Conservation (phyloP, 768 basidiomycete genomes). For the Rhodosporidiobolus odoratus region DNA sequence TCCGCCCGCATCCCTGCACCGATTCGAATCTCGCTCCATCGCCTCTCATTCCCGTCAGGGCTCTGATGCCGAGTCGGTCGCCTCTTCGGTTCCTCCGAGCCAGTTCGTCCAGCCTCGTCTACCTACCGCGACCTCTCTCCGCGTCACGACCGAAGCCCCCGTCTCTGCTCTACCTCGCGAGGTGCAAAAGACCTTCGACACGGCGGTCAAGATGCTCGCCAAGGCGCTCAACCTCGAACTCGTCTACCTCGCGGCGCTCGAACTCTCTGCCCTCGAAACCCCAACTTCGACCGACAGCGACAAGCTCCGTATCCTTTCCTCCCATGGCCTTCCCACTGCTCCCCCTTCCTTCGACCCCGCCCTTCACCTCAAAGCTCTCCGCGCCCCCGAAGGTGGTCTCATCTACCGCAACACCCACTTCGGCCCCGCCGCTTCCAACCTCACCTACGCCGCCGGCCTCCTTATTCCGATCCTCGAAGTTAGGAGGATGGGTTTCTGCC, state of each 20-base stretch:
- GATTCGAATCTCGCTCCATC: neutral
- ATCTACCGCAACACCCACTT: slow-evolving; percentile 37
- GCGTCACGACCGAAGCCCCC: slow-evolving; percentile 29
- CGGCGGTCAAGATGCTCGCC: slow-evolving; percentile 57
- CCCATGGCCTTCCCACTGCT: slow-evolving; percentile 35
- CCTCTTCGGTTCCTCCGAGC: slow-evolving; percentile 6
- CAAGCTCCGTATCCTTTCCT: slow-evolving; percentile 29
- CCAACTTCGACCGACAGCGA: neutral
- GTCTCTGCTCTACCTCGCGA: slow-evolving; percentile 48
- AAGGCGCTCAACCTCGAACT: slow-evolving; percentile 17
- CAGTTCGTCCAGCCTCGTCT: slow-evolving; percentile 1
- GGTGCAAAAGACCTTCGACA: slow-evolving; percentile 82
- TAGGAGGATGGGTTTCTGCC: slow-evolving; percentile 28
- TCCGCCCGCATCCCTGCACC: slow-evolving; percentile 19
- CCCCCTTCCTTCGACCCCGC: slow-evolving; percentile 39
- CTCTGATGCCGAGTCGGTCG: slow-evolving; percentile 8
- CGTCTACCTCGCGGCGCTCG: slow-evolving; percentile 33
- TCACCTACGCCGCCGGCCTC: slow-evolving; percentile 30
- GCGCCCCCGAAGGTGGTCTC: slow-evolving; percentile 40
- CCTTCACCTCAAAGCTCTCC: slow-evolving; percentile 39
- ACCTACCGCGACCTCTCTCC: slow-evolving; percentile 20
- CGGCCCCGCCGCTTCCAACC: neutral
- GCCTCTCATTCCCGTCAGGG: neutral
- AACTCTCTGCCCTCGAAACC: slow-evolving; percentile 10
- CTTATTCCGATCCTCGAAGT: slow-evolving; percentile 39